Evolutionary conservation across 352 stramenopile genomes (phyloP).

Genomic region (Phytophthora sansomeana): DNA sequence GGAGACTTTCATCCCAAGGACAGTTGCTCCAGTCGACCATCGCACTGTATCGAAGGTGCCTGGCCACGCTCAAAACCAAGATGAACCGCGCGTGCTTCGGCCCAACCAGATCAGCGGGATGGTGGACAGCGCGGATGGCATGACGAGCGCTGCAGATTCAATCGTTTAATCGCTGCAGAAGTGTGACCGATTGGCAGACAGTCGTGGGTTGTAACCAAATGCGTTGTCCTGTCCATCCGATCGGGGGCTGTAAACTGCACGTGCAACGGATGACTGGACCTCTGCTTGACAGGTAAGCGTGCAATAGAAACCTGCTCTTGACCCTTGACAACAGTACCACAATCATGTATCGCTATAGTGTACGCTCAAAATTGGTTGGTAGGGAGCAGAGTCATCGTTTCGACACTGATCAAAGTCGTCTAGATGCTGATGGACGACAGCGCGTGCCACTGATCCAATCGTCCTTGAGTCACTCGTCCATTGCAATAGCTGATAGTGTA

Average conservation of each 20-base stretch:
- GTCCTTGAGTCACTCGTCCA: background rate
- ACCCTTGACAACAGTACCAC: too few species aligned
- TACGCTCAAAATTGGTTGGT: background rate
- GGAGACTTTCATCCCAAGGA: slow-evolving; percentile 11
- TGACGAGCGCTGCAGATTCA: slow-evolving; percentile 10
- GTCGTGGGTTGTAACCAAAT: slow-evolving; percentile 2
- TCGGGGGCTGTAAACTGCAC: slow-evolving; percentile 13
- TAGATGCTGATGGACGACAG: background rate
- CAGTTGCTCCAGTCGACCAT: slow-evolving; percentile 19
- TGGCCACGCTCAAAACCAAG: background rate
- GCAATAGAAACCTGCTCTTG: slow-evolving; percentile 16
- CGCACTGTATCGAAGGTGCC: background rate
- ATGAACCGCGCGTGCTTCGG: slow-evolving; percentile 20
- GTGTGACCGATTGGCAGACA: too few species aligned
- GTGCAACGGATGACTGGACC: slow-evolving; percentile 14
- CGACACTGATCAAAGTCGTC: background rate
- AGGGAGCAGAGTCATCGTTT: background rate
- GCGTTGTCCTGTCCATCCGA: slow-evolving; percentile 1
- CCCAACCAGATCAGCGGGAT: slow-evolving; percentile 31
- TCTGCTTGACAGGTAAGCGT: background rate
- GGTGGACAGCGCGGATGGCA: slow-evolving; percentile 15
- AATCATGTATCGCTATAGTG: too few species aligned
- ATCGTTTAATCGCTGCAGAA: slow-evolving; percentile 21
- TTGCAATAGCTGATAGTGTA: too few species aligned
- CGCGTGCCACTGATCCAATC: slow-evolving; percentile 19